Evolutionary conservation across 139 green algal genomes (phyloP), one percentile per base, ranked within the genome.

Genomic region (Chlamydomonas asymmetrica): DNA sequence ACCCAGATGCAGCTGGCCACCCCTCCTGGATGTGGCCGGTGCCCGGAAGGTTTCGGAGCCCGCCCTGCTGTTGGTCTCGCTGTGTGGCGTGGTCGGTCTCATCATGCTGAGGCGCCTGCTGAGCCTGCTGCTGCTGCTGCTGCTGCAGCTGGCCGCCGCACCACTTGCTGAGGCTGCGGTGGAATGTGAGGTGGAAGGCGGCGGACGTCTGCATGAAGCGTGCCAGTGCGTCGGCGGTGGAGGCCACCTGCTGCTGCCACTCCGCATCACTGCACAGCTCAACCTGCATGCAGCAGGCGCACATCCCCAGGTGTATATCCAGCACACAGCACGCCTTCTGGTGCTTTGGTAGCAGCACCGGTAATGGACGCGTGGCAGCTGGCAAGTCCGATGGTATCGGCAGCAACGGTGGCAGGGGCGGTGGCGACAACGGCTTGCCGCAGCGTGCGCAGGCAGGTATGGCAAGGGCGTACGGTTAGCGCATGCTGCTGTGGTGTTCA

Each of bases 181-280:
- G 60, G 40, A 70, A 77, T 4, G 59, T 77, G 43, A 50, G 29
- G 43, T 63, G 69, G 59, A 77, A 77, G 43, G 41, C 59, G 8
- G 32, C 16, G 5, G 71, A 68, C 41, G 31, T 52, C 5, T 77
- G 43, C 5, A 77, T 41, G 25, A 77, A 39, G 3, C 23, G 23
- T 1, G 41, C 59, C 71, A 77, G 59, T 34, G 32, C 59, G 8
- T 2, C 32, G 4, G 43, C 59, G 8, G 71, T 77, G 23, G 22
- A 31, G n/a, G 68, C 71, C 0, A 59, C 60, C 2, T 48, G 43
- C 59, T 39, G 59, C 71, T 32, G 31, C 71, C 71, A 77, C 34
- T 77, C 71, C 43, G 43, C 59, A 1, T 77, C 59, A 10, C 32
- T n/a, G 23, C 39, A 43, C 40, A 76, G n/a, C 1, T 31, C 29